Conservation (phyloP, 495 filamentous ascomycete genomes). For the Chaetomidium leptoderma region DNA sequence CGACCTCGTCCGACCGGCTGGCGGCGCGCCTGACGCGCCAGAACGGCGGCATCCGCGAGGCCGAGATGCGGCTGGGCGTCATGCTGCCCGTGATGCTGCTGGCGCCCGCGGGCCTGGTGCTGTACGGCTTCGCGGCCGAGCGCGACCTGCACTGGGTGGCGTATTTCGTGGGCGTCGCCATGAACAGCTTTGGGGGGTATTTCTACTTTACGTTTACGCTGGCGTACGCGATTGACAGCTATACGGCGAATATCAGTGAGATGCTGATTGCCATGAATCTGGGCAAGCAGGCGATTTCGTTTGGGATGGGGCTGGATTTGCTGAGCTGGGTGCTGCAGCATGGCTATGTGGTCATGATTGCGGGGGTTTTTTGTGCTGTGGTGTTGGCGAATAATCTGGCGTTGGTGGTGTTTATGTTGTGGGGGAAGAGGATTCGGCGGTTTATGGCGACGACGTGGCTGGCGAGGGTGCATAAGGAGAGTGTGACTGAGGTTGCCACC, state of each 20-base stretch:
- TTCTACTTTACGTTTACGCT: constrained; percentile 60
- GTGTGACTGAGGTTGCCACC: constrained; percentile 14
- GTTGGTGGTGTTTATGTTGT: constrained; percentile 53
- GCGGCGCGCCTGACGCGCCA: constrained; percentile 52
- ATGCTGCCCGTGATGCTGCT: constrained; percentile 53
- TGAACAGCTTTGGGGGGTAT: constrained; percentile 51
- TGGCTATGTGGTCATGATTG: constrained; percentile 56
- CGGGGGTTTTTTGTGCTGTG: constrained; percentile 53
- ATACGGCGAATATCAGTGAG: constrained; percentile 54
- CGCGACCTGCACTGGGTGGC: constrained; percentile 52
- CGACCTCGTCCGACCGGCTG: constrained; percentile 51
- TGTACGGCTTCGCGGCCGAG: constrained; percentile 54
- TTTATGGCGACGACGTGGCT: constrained; percentile 52
- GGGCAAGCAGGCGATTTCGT: constrained; percentile 61
- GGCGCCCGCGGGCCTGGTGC: constrained; percentile 50
- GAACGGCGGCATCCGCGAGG: constrained; percentile 55
- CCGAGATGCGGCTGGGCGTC: constrained; percentile 58
- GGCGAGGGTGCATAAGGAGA: constrained; percentile 31
- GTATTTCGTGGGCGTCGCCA: constrained; percentile 51
- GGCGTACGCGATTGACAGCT: constrained; percentile 56
- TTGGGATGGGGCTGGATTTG: constrained; percentile 57
- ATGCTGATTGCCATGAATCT: constrained; percentile 67
- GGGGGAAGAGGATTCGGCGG: constrained; percentile 53
- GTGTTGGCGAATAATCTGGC: constrained; percentile 54
- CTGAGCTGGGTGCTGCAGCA: constrained; percentile 54